Conservation (phyloP, 257 asterid genomes). For the Solanum corneliomulleri region DNA sequence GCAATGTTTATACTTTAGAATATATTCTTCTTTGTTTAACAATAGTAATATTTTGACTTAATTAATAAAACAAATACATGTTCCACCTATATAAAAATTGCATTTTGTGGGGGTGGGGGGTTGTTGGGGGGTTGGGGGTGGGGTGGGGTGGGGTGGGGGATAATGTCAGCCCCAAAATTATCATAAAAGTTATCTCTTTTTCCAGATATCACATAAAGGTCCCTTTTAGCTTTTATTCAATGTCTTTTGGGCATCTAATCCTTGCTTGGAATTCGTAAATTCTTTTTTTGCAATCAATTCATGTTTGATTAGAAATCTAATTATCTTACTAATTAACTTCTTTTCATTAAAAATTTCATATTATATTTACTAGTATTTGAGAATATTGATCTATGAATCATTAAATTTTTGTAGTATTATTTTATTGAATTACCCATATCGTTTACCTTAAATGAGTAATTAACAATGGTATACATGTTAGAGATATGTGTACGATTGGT, state of each 20-base stretch:
- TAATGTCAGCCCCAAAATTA: slow-evolving; percentile 22
- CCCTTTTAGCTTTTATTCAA: slow-evolving; percentile 45
- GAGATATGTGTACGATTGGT: background rate
- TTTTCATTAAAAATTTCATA: background rate
- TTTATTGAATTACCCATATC: background rate
- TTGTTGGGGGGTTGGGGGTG: background rate
- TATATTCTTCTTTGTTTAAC: background rate
- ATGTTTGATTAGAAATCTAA: background rate
- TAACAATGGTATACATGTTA: background rate
- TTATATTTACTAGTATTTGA: background rate
- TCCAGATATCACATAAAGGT: slow-evolving; percentile 49
- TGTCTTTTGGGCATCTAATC: slow-evolving; percentile 21
- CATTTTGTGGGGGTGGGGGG: background rate
- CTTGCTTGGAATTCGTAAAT: background rate
- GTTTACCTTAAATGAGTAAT: background rate
- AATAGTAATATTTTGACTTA: background rate
- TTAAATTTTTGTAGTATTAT: background rate
- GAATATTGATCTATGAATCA: background rate
- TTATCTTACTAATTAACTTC: background rate
- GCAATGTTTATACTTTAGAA: slow-evolving; percentile 11
- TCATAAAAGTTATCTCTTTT: slow-evolving; percentile 37
- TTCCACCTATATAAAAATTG: background rate
- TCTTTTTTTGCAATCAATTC: background rate
- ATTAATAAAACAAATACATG: slow-evolving; percentile 5
- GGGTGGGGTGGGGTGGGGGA: background rate